Evolutionary conservation across 306 rosid species (phyloP).

Genomic region (Prunus armeniaca): DNA sequence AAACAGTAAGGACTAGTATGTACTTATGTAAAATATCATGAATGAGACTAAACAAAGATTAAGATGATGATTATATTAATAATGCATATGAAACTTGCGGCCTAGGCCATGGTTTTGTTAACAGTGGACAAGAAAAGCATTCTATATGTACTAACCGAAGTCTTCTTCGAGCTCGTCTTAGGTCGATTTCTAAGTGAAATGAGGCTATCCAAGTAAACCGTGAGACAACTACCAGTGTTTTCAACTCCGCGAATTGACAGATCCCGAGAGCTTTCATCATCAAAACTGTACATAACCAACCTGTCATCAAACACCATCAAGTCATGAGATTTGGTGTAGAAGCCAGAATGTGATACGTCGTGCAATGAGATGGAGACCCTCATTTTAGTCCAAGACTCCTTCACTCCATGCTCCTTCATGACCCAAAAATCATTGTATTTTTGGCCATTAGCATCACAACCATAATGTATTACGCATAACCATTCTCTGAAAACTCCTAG

Average conservation of each 20-base stretch:
- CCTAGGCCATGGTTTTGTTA: not conserved
- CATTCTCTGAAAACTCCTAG: not conserved
- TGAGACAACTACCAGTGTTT: not conserved
- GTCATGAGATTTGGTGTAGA: not conserved
- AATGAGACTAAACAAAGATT: too few species aligned
- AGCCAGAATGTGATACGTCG: not conserved
- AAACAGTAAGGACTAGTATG: too few species aligned
- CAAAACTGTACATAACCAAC: not conserved
- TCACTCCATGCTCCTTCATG: not conserved
- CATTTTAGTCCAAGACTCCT: constrained; percentile 7
- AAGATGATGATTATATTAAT: too few species aligned
- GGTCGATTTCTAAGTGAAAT: not conserved
- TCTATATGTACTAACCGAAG: not conserved
- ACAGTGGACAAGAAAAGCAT: not conserved
- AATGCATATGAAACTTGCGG: too few species aligned
- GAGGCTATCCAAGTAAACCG: not conserved
- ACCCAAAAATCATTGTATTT: not conserved
- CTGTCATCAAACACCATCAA: not conserved
- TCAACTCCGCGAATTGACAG: not conserved
- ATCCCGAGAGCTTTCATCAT: not conserved
- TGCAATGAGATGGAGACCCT: not conserved
- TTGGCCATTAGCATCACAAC: not conserved
- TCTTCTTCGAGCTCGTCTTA: not conserved
- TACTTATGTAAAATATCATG: too few species aligned
- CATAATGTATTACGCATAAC: not conserved